Evolutionary conservation across 169 alveolate genomes (phyloP).

Genomic region (Plasmodium inui): DNA sequence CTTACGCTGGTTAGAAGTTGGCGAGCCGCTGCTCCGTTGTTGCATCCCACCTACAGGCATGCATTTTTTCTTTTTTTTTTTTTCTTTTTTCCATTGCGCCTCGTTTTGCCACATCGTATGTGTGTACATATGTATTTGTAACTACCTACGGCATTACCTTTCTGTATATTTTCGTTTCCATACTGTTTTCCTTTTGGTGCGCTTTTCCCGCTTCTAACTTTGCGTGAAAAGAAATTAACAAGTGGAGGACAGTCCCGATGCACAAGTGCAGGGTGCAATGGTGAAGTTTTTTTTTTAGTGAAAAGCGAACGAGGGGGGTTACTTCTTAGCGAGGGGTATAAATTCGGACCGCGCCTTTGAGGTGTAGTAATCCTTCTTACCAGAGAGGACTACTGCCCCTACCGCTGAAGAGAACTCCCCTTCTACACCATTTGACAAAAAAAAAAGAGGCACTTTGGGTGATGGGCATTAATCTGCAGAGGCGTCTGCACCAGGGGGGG

Average conservation of each 20-base stretch:
- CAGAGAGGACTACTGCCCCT: not conserved
- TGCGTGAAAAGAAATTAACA: not conserved
- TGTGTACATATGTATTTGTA: not conserved
- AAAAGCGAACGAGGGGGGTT: not conserved
- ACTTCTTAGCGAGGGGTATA: not conserved
- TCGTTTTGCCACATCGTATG: not conserved
- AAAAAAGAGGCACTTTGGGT: no score
- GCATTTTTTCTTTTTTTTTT: not conserved
- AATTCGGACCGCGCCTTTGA: not conserved
- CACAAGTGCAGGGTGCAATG: not conserved
- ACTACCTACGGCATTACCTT: not conserved
- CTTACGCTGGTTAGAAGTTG: not conserved
- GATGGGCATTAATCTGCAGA: not conserved
- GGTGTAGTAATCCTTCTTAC: not conserved
- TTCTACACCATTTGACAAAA: not conserved
- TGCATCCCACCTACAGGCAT: not conserved
- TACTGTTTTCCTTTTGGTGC: not conserved
- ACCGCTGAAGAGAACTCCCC: not conserved
- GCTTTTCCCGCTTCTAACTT: not conserved
- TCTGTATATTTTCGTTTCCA: not conserved
- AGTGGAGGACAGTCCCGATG: not conserved
- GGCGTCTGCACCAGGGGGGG: not conserved
- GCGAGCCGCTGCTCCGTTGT: not conserved
- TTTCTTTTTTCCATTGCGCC: not conserved
- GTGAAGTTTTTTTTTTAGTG: not conserved